phyloP scores from a whole-genome alignment of 2,329 filamentous ascomycete species.

The Aurifilum marmelostoma region DNA sequence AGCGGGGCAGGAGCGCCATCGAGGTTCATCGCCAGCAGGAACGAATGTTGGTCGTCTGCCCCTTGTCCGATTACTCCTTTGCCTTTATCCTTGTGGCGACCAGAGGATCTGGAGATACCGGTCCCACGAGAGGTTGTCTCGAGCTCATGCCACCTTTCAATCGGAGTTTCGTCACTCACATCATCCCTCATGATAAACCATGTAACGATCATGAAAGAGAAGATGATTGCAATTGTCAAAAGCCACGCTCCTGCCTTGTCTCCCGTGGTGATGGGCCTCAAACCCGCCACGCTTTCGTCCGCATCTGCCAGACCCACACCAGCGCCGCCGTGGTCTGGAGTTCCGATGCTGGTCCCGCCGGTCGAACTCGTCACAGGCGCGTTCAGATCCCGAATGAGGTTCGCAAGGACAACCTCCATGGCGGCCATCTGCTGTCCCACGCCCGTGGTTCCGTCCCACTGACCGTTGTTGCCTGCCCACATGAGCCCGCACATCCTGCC shows the following conservation, averaged over 20 bases:
- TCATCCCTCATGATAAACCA: conserved; percentile 26
- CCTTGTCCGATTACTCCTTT: not conserved
- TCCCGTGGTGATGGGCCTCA: conserved; percentile 53
- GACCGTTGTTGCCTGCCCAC: conserved; percentile 54
- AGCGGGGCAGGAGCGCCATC: conserved; percentile 11
- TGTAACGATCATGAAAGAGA: conserved; percentile 22
- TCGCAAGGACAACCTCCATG: conserved; percentile 66
- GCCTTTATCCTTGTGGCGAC: not conserved
- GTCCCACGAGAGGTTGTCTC: not conserved
- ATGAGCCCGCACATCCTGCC: conserved; percentile 62
- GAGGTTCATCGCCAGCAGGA: conserved; percentile 1
- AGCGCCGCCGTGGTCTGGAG: conserved; percentile 47
- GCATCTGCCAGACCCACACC: conserved; percentile 47
- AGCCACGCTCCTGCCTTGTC: conserved; percentile 73
- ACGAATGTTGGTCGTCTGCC: not conserved
- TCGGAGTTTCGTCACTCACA: conserved; percentile 1
- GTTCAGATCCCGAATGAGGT: conserved; percentile 52
- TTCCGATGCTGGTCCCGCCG: conserved; percentile 60
- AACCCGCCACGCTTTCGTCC: conserved; percentile 32
- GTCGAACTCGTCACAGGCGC: conserved; percentile 51
- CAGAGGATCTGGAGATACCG: not conserved
- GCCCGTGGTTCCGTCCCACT: conserved; percentile 63
- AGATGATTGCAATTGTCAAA: conserved; percentile 46
- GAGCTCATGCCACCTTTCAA: conserved; percentile 20
- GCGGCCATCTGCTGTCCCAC: conserved; percentile 74